Conservation (phyloP, 495 filamentous ascomycete genomes). For the Penicillium cataractarum region DNA sequence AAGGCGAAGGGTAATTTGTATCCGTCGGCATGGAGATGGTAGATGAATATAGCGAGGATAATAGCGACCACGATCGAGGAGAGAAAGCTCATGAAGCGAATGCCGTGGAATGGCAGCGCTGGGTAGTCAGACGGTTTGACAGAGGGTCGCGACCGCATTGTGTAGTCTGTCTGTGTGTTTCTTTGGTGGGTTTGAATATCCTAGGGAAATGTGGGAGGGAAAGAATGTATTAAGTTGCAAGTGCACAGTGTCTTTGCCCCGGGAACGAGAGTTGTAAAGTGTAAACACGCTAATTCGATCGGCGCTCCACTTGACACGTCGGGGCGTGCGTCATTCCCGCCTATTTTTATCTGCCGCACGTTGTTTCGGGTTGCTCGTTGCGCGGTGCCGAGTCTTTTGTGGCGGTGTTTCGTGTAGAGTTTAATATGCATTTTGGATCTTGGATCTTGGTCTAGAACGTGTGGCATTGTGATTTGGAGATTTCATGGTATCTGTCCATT, state of each 20-base stretch:
- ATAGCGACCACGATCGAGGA: conserved; percentile 59
- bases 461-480: background rate
- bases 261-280: too few relatives aligned
- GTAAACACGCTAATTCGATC: conserved; percentile 19
- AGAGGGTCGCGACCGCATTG: conserved; percentile 38
- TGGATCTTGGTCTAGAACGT: background rate
- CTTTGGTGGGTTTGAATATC: conserved; percentile 2
- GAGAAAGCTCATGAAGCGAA: conserved; percentile 54
- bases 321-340: conserved; percentile 27
- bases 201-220: background rate
- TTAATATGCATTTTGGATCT: background rate
- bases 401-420: background rate
- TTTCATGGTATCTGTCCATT: too few relatives aligned
- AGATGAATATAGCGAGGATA: conserved; percentile 65
- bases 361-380: background rate
- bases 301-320: conserved; percentile 33
- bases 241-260: background rate
- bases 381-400: background rate
- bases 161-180: conserved; percentile 8
- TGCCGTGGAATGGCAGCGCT: conserved; percentile 58
- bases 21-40: conserved; percentile 56
- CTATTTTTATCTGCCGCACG: conserved; percentile 26
- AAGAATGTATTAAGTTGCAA: background rate
- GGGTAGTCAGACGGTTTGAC: conserved; percentile 62
- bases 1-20: conserved; percentile 67